Base-by-base conservation (phyloP, 352 stramenopile genomes). In the Phytophthora pinifolia region DNA sequence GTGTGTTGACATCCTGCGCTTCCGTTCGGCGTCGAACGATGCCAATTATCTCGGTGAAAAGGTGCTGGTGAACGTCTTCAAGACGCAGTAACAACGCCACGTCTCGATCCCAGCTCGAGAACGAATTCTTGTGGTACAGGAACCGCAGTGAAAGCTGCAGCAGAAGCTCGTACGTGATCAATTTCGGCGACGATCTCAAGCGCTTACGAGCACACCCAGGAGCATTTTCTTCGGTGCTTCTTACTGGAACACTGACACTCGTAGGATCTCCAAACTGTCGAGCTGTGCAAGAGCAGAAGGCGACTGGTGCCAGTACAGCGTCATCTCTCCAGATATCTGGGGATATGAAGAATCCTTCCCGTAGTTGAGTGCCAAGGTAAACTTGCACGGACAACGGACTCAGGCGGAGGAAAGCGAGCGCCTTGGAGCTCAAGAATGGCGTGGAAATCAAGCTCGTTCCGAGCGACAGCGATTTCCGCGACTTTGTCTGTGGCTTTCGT, bases 31-130 rank as follows among this genome's bases (percentile, higher is more conserved):
- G 44, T 7, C 29, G 42, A 5, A 60, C 45, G 25, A 65, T 57
- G 39, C 44, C 30, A 14, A 69, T 53, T 14, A 78, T 56, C n/a
- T 80, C 69, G 15, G 65, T 58, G 33, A 68, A 69, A 35, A 87
- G 29, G 10, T 67, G 55, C 1, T 66, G 69, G 41, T 86, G 67
- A 4, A 88, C 32, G 9, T 72, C 69, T 46, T 83, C 63, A 22
- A 84, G 67, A 3, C 72, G 66, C 27, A 86, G 58, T n/a, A 86
- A 41, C 17, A 81, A 51, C 6, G 65, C 68, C 22, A 80, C 69
- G 27, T 85, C 70, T 38, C 65, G 67, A 22, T 86, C 76, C 76
- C 78, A 83, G 17, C 20, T 62, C 20, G 25, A 53, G n/a, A 62
- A 63, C 1, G 47, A 37, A 1, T 34, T 43, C 41, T 60, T 65